Evolutionary conservation across 139 green algal species (phyloP).

Genomic region (Chlorella ohadii): DNA sequence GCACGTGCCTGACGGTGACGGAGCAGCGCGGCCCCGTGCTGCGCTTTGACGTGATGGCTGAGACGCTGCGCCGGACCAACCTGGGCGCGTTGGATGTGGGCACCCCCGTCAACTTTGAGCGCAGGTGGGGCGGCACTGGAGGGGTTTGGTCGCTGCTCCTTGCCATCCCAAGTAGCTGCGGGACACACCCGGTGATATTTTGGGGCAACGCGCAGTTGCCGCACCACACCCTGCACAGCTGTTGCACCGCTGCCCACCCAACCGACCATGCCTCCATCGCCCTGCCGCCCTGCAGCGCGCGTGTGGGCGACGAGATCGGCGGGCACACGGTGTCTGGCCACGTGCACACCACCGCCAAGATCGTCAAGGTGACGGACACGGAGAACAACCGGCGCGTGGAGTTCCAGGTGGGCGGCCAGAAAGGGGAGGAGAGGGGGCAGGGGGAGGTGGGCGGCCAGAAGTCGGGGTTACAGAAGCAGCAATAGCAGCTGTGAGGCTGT

Average conservation of each 20-base stretch:
- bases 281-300: neutral
- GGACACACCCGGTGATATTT: too few species aligned
- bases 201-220: too few species aligned
- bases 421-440: neutral
- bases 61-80: constrained; percentile 93
- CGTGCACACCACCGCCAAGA: constrained; percentile 79
- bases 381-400: constrained; percentile 82
- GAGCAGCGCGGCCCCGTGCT: constrained; percentile 39
- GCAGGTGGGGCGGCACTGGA: neutral
- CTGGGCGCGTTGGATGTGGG: constrained; percentile 74
- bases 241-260: too few species aligned
- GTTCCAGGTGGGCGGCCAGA: constrained; percentile 61
- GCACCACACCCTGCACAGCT: too few species aligned
- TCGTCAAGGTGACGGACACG: constrained; percentile 61
- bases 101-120: constrained; percentile 87
- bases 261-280: too few species aligned
- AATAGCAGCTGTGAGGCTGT: too few species aligned
- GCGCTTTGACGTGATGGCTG: constrained; percentile 93
- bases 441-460: neutral
- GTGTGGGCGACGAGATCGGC: constrained; percentile 94
- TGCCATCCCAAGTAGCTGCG: too few species aligned
- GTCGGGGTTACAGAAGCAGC: too few species aligned
- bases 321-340: constrained; percentile 95
- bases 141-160: too few species aligned
- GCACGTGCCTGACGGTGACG: constrained; percentile 91